Percentiles rank a stretch among this genome's conserved stretches.
Evolutionary conservation across 306 rosid genomes (phyloP).

Genomic region (Cyclanthera cordifolia): DNA sequence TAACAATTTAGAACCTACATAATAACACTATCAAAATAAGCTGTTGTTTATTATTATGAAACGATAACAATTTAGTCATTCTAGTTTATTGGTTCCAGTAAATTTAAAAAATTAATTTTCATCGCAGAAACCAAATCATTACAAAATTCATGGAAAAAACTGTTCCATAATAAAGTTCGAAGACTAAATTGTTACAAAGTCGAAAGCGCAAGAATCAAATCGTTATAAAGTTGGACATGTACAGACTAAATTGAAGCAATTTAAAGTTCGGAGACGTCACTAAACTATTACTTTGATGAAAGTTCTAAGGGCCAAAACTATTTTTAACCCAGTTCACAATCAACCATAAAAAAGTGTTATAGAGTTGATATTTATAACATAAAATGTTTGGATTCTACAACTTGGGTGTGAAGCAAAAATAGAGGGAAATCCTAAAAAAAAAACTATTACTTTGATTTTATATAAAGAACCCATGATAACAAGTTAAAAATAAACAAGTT

Average conservation of each 20-base stretch:
- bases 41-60: too few species aligned
- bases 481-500: constrained; percentile 9
- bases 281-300: not conserved
- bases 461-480: not conserved
- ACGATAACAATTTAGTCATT: too few species aligned
- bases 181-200: not conserved
- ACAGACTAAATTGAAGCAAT: not conserved
- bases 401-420: not conserved
- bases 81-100: not conserved
- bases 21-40: too few species aligned
- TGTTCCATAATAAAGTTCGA: too few species aligned
- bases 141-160: too few species aligned
- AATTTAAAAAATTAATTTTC: too few species aligned
- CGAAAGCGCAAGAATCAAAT: not conserved
- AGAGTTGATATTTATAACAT: too few species aligned
- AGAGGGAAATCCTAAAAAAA: not conserved
- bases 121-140: too few species aligned
- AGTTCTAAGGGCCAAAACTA: not conserved
- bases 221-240: not conserved
- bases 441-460: too few species aligned
- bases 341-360: too few species aligned
- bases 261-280: not conserved
- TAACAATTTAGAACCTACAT: too few species aligned
- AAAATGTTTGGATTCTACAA: too few species aligned
- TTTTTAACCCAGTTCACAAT: not conserved